Percentiles rank a stretch among this genome's conserved stretches.
phyloP scores from a whole-genome alignment of 2,329 filamentous ascomycete genomes.

The Fusarium keratoplasticum region DNA sequence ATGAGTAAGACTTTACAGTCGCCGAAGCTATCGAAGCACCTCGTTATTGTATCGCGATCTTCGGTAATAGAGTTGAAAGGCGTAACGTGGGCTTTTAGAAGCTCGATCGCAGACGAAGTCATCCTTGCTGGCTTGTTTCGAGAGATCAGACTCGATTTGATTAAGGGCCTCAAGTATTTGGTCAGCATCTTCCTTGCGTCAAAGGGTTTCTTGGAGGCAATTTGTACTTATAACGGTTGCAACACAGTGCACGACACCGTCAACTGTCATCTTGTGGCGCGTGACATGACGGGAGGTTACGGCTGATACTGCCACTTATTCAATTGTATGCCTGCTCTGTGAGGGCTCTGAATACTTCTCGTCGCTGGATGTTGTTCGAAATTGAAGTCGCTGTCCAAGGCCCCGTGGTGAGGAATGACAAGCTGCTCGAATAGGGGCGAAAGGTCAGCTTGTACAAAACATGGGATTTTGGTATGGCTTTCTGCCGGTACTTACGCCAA shows the following conservation, averaged over 20 bases:
- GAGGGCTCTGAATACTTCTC: neutral
- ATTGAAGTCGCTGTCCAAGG: neutral
- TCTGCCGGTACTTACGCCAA: neutral
- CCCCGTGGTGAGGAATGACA: neutral
- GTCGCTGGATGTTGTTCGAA: neutral
- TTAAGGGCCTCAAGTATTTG: neutral
- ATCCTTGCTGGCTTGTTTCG: neutral
- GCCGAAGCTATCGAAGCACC: constrained; percentile 23
- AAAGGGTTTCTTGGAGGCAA: neutral
- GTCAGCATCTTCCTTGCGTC: neutral
- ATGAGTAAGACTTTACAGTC: constrained; percentile 25
- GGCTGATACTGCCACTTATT: neutral
- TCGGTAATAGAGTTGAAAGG: constrained; percentile 18
- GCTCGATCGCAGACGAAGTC: constrained; percentile 15
- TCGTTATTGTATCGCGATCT: constrained; percentile 7
- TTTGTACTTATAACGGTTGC: neutral
- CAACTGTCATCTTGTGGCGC: neutral
- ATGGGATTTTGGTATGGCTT: neutral
- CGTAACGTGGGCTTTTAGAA: constrained; percentile 4
- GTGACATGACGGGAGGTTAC: constrained; percentile 15
- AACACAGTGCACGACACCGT: neutral
- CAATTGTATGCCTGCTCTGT: neutral
- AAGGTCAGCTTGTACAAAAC: neutral
- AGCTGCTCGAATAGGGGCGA: neutral
- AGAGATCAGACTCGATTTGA: neutral